Percentiles rank a stretch among this genome's conserved stretches.
Conservation (phyloP, 2,329 filamentous ascomycete species). For the Colletotrichum sublineola region DNA sequence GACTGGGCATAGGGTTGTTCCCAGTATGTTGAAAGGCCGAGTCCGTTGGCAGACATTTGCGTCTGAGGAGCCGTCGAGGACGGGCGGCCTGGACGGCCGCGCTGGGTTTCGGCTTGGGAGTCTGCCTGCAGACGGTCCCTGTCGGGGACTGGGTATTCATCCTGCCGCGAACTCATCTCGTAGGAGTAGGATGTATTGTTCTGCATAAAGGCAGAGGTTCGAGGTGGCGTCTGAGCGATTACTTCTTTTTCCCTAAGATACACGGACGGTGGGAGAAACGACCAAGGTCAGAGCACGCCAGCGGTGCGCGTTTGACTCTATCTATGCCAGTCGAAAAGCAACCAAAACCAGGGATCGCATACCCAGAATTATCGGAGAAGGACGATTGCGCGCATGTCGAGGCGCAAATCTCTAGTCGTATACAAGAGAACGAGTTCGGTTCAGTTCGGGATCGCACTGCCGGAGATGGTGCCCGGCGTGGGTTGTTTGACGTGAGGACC, state of each 20-base stretch:
- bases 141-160: constrained; percentile 14
- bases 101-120: constrained; percentile 30
- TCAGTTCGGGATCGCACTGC: background rate
- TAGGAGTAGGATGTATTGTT: constrained; percentile 21
- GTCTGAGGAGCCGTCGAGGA: constrained; percentile 12
- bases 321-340: constrained; percentile 18
- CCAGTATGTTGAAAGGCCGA: constrained; percentile 67
- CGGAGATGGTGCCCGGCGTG: background rate
- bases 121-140: constrained; percentile 43
- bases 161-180: constrained; percentile 37
- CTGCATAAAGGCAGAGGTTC: constrained; percentile 8
- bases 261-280: background rate
- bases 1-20: constrained; percentile 59
- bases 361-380: constrained; percentile 13
- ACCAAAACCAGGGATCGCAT: constrained; percentile 17
- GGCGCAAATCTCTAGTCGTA: background rate
- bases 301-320: constrained; percentile 7
- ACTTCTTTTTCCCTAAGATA: background rate
- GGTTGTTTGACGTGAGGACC: background rate
- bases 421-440: background rate
- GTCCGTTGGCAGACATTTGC: constrained; percentile 50
- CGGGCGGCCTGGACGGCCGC: constrained; percentile 27
- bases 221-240: background rate
- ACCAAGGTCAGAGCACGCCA: background rate
- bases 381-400: constrained; percentile 26